These are phyloP conservation scores for Fusarium abutilonis DNA, from an alignment of 2,329 filamentous ascomycete genomes.

Conservation along the genomic window DNA sequence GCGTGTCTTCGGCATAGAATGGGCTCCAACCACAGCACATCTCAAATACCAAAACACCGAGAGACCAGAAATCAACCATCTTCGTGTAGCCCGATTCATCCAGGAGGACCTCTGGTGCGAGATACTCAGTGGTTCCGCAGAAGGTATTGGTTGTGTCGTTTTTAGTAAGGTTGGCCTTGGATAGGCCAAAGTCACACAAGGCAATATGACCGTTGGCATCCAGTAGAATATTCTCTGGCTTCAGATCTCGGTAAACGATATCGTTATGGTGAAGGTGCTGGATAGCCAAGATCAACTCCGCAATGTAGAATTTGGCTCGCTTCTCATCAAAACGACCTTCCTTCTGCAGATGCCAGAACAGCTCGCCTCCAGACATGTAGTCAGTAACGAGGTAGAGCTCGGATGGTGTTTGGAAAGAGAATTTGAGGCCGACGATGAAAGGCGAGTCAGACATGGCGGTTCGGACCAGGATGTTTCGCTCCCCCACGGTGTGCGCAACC, in stretches of 20 bases:
- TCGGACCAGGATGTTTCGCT: constrained; percentile 95
- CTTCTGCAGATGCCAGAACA: constrained; percentile 99
- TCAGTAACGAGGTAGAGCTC: constrained; percentile 98
- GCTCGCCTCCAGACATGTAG: constrained; percentile 98
- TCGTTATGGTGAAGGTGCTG: constrained; percentile 96
- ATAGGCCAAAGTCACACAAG: constrained; percentile 95
- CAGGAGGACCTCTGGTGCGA: constrained; percentile 92
- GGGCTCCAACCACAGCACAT: constrained; percentile 99
- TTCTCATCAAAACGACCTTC: constrained; percentile 95
- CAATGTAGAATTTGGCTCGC: constrained; percentile 98
- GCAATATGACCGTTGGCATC: constrained; percentile 98
- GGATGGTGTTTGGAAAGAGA: constrained; percentile 97
- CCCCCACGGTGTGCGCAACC: constrained; percentile 94
- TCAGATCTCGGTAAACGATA: constrained; percentile 96
- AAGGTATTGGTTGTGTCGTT: constrained; percentile 99
- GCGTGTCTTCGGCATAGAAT: constrained; percentile 98
- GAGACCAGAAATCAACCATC: constrained; percentile 99
- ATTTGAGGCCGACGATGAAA: constrained; percentile 97
- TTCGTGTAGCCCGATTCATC: constrained; percentile 99
- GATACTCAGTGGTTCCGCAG: constrained; percentile 96
- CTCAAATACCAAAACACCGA: constrained; percentile 96
- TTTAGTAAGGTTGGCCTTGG: constrained; percentile 95
- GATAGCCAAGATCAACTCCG: constrained; percentile 93
- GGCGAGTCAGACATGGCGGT: constrained; percentile 96
- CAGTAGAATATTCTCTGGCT: constrained; percentile 96